phyloP scores from a whole-genome alignment of 192 early-diverging fungal genomes.

The Dispira parvispora region DNA sequence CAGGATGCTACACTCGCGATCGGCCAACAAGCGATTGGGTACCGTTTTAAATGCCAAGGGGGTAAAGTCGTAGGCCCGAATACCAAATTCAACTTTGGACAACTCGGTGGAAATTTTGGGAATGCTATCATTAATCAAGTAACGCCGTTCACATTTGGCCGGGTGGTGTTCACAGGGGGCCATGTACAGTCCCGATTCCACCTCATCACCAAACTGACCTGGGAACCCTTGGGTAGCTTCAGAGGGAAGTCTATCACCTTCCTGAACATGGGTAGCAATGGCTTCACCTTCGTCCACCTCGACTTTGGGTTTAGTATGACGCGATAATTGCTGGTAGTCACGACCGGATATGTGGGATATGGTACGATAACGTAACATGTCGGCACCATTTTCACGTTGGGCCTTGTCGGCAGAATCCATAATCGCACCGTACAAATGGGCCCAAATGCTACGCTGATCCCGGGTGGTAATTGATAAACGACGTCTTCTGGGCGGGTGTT shows the following conservation, averaged over 20 bases:
- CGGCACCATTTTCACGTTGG: neutral
- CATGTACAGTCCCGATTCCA: neutral
- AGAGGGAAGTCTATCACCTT: too few relatives aligned
- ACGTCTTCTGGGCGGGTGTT: neutral
- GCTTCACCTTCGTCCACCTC: neutral
- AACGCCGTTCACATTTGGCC: constrained; percentile 7
- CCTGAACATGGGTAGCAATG: neutral
- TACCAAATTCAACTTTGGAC: constrained; percentile 46
- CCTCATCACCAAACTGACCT: neutral
- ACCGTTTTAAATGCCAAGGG: constrained; percentile 49
- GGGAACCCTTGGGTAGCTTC: neutral
- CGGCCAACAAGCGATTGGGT: constrained; percentile 29
- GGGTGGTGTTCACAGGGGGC: constrained; percentile 12
- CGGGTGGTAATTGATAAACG: constrained; percentile 2
- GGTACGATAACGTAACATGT: constrained; percentile 1
- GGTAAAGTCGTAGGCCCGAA: constrained; percentile 34
- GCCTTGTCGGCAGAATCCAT: constrained; percentile 9
- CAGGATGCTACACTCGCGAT: constrained; percentile 36
- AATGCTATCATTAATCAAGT: constrained; percentile 9
- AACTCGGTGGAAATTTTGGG: constrained; percentile 27
- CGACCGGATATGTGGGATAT: constrained; percentile 8
- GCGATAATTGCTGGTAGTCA: constrained; percentile 4
- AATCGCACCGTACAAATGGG: constrained; percentile 7
- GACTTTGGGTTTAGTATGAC: neutral
- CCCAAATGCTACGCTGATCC: constrained; percentile 8